phyloP scores from a whole-genome alignment of 2,329 filamentous ascomycete species.

The Davidsoniella virescens region DNA sequence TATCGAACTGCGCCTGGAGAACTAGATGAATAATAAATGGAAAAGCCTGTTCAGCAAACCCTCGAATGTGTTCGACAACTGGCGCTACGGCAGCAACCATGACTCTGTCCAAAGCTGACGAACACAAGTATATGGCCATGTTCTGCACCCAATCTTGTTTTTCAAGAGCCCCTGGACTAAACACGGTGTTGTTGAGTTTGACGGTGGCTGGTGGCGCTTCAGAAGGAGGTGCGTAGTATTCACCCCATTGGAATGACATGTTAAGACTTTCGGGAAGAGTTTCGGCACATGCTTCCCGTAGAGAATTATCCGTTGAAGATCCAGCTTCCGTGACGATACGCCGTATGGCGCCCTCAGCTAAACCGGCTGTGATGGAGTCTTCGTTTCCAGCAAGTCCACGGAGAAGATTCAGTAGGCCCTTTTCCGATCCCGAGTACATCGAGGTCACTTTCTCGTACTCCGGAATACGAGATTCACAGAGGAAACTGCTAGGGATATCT shows the following conservation, averaged over 20 bases:
- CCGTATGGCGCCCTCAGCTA: constrained; percentile 44
- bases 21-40: constrained; percentile 77
- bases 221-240: constrained; percentile 38
- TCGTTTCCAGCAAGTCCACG: constrained; percentile 44
- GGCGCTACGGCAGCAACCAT: constrained; percentile 53
- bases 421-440: constrained; percentile 40
- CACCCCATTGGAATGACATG: constrained; percentile 38
- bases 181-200: constrained; percentile 16
- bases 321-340: constrained; percentile 37
- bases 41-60: constrained; percentile 58
- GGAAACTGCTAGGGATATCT: constrained; percentile 41
- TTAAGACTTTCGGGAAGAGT: constrained; percentile 36
- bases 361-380: constrained; percentile 37
- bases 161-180: constrained; percentile 26
- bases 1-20: constrained; percentile 50
- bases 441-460: constrained; percentile 31
- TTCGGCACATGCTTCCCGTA: constrained; percentile 34
- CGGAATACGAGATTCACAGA: constrained; percentile 41
- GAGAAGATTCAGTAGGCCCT: constrained; percentile 44
- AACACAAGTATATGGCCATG: constrained; percentile 26
- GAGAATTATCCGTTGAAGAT: constrained; percentile 28
- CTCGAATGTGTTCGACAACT: constrained; percentile 47
- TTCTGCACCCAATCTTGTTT: constrained; percentile 42
- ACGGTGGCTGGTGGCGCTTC: constrained; percentile 20
- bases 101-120: constrained; percentile 21